Conservation (phyloP, 768 basidiomycete species). For the Boletus huronensis region DNA sequence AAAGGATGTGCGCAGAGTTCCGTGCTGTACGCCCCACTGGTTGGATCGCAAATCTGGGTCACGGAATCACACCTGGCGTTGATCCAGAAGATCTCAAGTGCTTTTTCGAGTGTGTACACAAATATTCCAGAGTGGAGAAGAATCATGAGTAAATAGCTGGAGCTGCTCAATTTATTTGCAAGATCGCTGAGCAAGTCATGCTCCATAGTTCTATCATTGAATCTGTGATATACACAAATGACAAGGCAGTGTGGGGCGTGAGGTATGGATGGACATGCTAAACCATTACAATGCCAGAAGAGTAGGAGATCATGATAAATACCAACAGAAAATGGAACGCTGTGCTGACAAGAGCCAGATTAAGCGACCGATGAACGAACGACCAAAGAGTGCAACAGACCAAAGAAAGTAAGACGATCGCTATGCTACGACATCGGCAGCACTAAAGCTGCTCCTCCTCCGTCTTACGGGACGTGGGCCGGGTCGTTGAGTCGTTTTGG, state of each 20-base stretch:
- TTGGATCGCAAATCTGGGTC: constrained; percentile 98
- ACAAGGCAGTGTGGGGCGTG: constrained; percentile 14
- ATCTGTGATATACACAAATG: constrained; percentile 19
- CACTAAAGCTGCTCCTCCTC: constrained; percentile 83
- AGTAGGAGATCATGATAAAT: constrained; percentile 29
- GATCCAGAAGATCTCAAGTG: constrained; percentile 89
- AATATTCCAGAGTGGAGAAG: constrained; percentile 51
- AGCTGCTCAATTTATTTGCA: neutral
- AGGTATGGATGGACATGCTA: constrained; percentile 18
- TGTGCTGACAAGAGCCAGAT: constrained; percentile 2
- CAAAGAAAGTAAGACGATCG: constrained; percentile 14
- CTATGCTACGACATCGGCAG: constrained; percentile 80
- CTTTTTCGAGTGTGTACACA: constrained; percentile 89
- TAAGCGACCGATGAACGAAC: neutral
- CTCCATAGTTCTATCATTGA: constrained; percentile 9
- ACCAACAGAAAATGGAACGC: constrained; percentile 13
- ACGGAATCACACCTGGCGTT: constrained; percentile 95
- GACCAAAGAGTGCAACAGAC: constrained; percentile 2
- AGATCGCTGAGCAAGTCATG: constrained; percentile 1
- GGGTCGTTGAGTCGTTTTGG: constrained; percentile 66
- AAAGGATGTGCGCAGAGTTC: constrained; percentile 81
- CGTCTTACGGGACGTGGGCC: constrained; percentile 69
- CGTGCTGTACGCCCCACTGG: constrained; percentile 48
- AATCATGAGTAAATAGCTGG: neutral
- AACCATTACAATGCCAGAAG: constrained; percentile 29